A percentile compares a stretch with the other conserved stretches of the same genome.
These are phyloP conservation scores for Fraxinus nigra DNA, from an alignment of 305 asterid genomes.

Conservation along the genomic window DNA sequence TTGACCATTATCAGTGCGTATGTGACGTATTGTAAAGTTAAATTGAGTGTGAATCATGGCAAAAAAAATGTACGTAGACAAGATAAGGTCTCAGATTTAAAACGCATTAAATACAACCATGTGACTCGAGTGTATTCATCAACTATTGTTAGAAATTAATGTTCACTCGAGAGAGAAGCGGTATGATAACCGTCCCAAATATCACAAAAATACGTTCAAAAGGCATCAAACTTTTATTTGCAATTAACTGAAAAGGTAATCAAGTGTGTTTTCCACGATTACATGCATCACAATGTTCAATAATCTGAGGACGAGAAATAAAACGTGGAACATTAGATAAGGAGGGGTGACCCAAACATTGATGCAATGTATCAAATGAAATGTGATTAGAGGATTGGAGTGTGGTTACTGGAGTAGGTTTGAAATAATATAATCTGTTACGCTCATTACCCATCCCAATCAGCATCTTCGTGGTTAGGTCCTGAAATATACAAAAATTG, in stretches of 20 bases:
- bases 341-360: background rate
- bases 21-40: too few species aligned
- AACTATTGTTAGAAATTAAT: background rate
- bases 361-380: background rate
- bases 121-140: background rate
- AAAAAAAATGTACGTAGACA: too few species aligned
- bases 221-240: background rate
- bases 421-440: too few species aligned
- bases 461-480: too few species aligned
- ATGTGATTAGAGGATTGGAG: too few species aligned
- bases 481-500: too few species aligned
- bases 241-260: background rate
- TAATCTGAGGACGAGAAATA: background rate
- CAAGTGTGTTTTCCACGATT: background rate
- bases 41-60: too few species aligned
- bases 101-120: background rate
- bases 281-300: background rate
- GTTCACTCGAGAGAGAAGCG: background rate
- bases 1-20: too few species aligned
- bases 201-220: background rate
- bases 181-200: background rate
- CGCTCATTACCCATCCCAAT: too few species aligned
- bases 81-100: background rate
- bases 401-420: too few species aligned
- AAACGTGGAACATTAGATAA: too few species aligned